phyloP scores from a whole-genome alignment of 2,329 filamentous ascomycete species.

The Penicillium sp. region DNA sequence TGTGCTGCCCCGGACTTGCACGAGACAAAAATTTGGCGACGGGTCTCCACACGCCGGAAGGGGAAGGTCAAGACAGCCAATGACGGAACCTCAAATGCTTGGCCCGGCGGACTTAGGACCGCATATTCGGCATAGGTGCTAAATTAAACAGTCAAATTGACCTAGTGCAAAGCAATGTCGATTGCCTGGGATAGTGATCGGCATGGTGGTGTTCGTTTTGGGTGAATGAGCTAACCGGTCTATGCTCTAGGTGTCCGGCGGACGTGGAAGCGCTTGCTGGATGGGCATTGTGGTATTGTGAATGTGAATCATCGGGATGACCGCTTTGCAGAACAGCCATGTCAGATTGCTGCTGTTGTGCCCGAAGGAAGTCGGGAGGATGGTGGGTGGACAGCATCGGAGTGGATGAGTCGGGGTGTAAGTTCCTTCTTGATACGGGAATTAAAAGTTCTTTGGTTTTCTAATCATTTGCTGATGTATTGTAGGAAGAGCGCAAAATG shows the following conservation, averaged over 20 bases:
- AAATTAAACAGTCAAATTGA: background rate
- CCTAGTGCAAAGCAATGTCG: background rate
- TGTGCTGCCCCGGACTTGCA: background rate
- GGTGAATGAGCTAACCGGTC: background rate
- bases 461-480: background rate
- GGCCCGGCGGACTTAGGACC: background rate
- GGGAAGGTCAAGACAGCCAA: slow-evolving; percentile 32
- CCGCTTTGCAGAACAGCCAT: slow-evolving; percentile 72
- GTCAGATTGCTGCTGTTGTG: slow-evolving; percentile 80
- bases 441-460: background rate
- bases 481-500: slow-evolving; percentile 71
- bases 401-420: slow-evolving; percentile 47
- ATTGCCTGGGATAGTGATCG: background rate
- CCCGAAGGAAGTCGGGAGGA: slow-evolving; percentile 55
- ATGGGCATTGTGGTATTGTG: slow-evolving; percentile 76
- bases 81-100: slow-evolving; percentile 12
- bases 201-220: background rate
- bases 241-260: slow-evolving; percentile 60
- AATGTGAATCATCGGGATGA: slow-evolving; percentile 65
- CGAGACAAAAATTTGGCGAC: slow-evolving; percentile 3
- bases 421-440: slow-evolving; percentile 4
- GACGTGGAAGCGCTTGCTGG: slow-evolving; percentile 79
- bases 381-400: slow-evolving; percentile 45
- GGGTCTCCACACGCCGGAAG: slow-evolving; percentile 31
- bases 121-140: background rate